These are phyloP conservation scores for Trichoderma semiorbis DNA, from an alignment of 2,329 filamentous ascomycete genomes.

Conservation along the genomic window DNA sequence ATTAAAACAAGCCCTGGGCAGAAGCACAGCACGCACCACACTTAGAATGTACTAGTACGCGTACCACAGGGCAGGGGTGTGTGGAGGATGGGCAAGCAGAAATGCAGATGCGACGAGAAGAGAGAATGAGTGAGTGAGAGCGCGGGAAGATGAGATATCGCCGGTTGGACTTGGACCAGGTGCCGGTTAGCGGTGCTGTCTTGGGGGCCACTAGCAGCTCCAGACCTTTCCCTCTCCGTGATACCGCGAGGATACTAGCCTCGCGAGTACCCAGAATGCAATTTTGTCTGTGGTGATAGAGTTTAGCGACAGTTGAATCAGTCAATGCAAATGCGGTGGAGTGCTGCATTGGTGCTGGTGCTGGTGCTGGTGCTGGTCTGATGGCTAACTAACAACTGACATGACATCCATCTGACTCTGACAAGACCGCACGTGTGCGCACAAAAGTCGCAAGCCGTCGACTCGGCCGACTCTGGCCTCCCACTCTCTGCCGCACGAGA, in stretches of 20 bases:
- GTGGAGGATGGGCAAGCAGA: background rate
- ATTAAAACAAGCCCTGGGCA: constrained; percentile 12
- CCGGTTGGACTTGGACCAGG: background rate
- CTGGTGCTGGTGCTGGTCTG: background rate
- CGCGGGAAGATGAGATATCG: background rate
- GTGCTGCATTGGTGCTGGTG: background rate
- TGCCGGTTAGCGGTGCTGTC: background rate
- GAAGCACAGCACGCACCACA: constrained; percentile 10
- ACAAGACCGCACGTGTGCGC: background rate
- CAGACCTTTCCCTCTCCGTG: background rate
- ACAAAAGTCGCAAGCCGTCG: constrained; percentile 1
- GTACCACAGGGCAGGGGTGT: background rate
- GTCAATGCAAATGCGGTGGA: background rate
- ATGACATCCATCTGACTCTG: background rate
- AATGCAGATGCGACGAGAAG: background rate
- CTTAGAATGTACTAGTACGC: constrained; percentile 6
- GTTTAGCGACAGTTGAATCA: background rate
- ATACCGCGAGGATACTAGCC: background rate
- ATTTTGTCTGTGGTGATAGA: constrained; percentile 2
- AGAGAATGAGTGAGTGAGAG: background rate
- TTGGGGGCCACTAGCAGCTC: background rate
- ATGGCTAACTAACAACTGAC: background rate
- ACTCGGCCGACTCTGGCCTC: no score
- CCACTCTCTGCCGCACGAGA: background rate
- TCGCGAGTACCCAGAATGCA: background rate